Percentiles rank a stretch among this genome's conserved stretches.
These are phyloP conservation scores for Capillidium heterosporum DNA, from an alignment of 371 early-diverging fungal genomes.

Conservation along the genomic window DNA sequence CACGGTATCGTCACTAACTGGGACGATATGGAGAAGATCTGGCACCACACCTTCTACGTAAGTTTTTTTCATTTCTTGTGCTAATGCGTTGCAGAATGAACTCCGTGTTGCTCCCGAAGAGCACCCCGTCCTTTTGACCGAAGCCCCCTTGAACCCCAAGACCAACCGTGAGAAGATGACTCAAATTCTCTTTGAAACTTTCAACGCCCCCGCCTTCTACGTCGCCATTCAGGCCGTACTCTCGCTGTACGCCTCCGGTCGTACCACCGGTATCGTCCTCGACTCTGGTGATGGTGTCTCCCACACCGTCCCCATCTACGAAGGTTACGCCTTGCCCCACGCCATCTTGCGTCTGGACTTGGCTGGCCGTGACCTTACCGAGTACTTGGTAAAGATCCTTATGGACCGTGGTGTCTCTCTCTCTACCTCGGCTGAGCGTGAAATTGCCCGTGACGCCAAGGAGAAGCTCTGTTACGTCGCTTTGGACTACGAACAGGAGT, in stretches of 20 bases:
- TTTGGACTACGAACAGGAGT: constrained; percentile 96
- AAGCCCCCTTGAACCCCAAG: constrained; percentile 99
- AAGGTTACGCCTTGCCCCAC: constrained; percentile 98
- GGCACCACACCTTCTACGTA: constrained; percentile 97
- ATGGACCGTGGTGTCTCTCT: constrained; percentile 98
- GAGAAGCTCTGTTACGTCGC: constrained; percentile 99
- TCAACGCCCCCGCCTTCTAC: constrained; percentile 98
- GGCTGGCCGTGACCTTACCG: constrained; percentile 94
- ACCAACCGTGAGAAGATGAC: constrained; percentile 99
- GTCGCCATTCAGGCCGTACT: constrained; percentile 98
- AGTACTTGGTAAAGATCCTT: constrained; percentile 91
- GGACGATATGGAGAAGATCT: constrained; percentile 99
- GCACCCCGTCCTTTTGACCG: constrained; percentile 97
- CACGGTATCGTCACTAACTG: constrained; percentile 99
- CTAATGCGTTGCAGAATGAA: constrained; percentile 39
- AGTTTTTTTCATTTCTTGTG: constrained; percentile 1
- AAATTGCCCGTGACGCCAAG: constrained; percentile 99
- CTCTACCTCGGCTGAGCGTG: constrained; percentile 98
- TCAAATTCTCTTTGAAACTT: constrained; percentile 99
- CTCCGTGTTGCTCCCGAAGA: constrained; percentile 79
- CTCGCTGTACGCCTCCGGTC: constrained; percentile 95
- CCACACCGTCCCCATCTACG: constrained; percentile 99
- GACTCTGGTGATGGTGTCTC: constrained; percentile 99
- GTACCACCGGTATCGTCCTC: constrained; percentile 99
- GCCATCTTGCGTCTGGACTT: constrained; percentile 97